Evolutionary conservation across 139 green algal genomes (phyloP).

Genomic region (Asterochloris erici): DNA sequence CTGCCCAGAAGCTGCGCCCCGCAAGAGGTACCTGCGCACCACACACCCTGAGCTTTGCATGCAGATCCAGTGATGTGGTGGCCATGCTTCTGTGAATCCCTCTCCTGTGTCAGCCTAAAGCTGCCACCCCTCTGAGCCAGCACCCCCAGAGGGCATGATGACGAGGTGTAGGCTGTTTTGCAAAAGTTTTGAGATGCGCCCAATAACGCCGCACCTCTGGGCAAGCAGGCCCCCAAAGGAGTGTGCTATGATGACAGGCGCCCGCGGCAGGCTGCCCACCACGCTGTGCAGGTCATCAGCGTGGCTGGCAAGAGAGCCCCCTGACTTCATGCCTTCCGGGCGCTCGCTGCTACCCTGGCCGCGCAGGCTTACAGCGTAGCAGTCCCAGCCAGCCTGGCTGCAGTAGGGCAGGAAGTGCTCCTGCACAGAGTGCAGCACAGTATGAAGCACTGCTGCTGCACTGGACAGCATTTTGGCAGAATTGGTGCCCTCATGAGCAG

Average conservation of each 20-base stretch:
- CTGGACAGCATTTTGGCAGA: background rate
- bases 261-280: constrained; percentile 28
- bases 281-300: constrained; percentile 59
- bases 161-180: too few species aligned
- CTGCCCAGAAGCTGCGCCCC: too few species aligned
- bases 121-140: too few species aligned
- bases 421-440: constrained; percentile 13
- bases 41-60: too few species aligned
- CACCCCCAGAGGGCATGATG: too few species aligned
- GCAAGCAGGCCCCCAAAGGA: constrained; percentile 79
- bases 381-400: constrained; percentile 56
- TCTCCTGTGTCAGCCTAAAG: too few species aligned
- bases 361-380: constrained; percentile 66
- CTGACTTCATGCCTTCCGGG: constrained; percentile 9
- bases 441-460: background rate
- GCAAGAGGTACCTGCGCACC: too few species aligned
- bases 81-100: too few species aligned
- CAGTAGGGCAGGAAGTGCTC: constrained; percentile 86
- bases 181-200: too few species aligned
- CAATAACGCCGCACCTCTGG: constrained; percentile 54
- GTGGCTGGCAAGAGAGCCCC: constrained; percentile 54
- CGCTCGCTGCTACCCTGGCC: constrained; percentile 57
- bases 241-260: constrained; percentile 77
- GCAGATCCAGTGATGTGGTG: too few species aligned
- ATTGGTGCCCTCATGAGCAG: too few species aligned